phyloP scores from a whole-genome alignment of 805 yeast genomes.

The Cyberlindnera americana region DNA sequence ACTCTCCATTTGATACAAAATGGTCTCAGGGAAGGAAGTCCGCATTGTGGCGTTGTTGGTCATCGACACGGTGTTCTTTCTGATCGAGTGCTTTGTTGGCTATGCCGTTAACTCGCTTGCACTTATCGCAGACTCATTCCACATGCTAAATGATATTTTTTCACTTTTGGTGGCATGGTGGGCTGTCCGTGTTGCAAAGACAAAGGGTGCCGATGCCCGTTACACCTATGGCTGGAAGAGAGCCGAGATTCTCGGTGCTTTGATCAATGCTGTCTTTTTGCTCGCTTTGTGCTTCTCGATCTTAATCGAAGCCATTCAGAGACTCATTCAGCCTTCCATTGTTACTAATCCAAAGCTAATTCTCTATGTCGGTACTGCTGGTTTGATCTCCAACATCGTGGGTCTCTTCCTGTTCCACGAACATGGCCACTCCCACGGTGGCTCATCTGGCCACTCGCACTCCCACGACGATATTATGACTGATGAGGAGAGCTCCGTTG shows the following conservation, averaged over 20 bases:
- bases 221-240: constrained; percentile 98
- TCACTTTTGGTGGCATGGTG: constrained; percentile 87
- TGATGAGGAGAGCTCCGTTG: constrained; percentile 27
- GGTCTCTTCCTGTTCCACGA: constrained; percentile 91
- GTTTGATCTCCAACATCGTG: constrained; percentile 74
- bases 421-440: constrained; percentile 57
- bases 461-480: constrained; percentile 9
- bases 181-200: constrained; percentile 92
- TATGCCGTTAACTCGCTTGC: constrained; percentile 94
- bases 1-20: too few species aligned
- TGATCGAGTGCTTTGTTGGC: constrained; percentile 80
- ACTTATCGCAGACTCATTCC: constrained; percentile 93
- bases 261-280: constrained; percentile 88
- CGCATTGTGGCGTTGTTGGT: constrained; percentile 68
- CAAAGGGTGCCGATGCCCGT: constrained; percentile 75
- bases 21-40: constrained; percentile 47
- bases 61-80: constrained; percentile 78
- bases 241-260: constrained; percentile 94
- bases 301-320: constrained; percentile 86
- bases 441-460: constrained; percentile 37
- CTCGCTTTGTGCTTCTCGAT: constrained; percentile 91
- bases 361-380: constrained; percentile 77
- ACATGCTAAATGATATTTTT: constrained; percentile 93
- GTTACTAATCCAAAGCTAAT: constrained; percentile 82
- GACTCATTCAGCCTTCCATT: constrained; percentile 76